Percentiles rank a stretch among this genome's conserved stretches.
These are phyloP conservation scores for Actinomucor elegans DNA, from an alignment of 371 early-diverging fungal species.

Conservation along the genomic window DNA sequence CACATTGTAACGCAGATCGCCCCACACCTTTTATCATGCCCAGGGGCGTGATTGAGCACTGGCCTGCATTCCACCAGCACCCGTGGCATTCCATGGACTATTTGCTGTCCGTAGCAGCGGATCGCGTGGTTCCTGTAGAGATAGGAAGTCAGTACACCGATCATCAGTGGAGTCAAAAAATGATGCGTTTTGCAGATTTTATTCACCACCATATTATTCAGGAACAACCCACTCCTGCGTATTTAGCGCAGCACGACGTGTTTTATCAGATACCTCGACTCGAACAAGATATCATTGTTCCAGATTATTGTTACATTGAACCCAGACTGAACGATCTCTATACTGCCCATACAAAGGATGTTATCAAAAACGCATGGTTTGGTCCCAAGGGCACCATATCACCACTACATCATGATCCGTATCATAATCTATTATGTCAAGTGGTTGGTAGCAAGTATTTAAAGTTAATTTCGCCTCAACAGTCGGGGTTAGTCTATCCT, in stretches of 20 bases:
- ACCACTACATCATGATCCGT: conserved; percentile 86
- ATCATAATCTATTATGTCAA: conserved; percentile 86
- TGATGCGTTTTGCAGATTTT: conserved; percentile 79
- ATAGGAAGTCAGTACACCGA: conserved; percentile 80
- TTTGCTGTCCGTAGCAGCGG: conserved; percentile 60
- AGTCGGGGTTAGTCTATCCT: conserved; percentile 65
- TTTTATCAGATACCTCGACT: conserved; percentile 80
- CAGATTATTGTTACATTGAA: conserved; percentile 76
- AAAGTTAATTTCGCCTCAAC: conserved; percentile 66
- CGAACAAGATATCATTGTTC: conserved; percentile 68
- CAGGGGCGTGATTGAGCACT: conserved; percentile 56
- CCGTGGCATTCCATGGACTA: conserved; percentile 68
- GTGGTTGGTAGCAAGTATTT: conserved; percentile 86
- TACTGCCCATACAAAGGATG: conserved; percentile 40
- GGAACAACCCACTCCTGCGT: conserved; percentile 37
- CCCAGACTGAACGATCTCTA: conserved; percentile 32
- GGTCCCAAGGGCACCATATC: conserved; percentile 86
- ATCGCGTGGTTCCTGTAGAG: conserved; percentile 88
- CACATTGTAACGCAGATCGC: conserved; percentile 16
- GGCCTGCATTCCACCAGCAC: conserved; percentile 69
- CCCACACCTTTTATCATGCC: conserved; percentile 50
- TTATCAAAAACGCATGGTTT: conserved; percentile 84
- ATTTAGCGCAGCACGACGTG: conserved; percentile 91
- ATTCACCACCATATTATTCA: conserved; percentile 49
- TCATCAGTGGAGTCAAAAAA: conserved; percentile 72